These are phyloP conservation scores for Pleurotus eryngii DNA, from an alignment of 768 basidiomycete genomes.

Conservation along the genomic window DNA sequence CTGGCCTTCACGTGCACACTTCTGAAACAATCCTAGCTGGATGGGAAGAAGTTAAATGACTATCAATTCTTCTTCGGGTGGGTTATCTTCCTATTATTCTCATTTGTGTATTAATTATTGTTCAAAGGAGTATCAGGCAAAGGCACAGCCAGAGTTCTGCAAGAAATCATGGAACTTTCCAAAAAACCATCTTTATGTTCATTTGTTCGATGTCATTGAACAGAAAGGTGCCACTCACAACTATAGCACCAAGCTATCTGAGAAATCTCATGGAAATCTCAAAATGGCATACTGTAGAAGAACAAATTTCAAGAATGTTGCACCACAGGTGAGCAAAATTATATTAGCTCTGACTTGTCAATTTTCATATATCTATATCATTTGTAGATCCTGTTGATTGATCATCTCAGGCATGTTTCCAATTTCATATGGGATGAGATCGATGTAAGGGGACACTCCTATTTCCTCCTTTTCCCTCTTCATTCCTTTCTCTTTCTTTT, in stretches of 20 bases:
- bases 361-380: neutral
- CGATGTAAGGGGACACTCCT: too few species aligned
- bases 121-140: constrained; percentile 1
- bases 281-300: constrained; percentile 21
- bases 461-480: too few species aligned
- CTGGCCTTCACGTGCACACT: constrained; percentile 28
- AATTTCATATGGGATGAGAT: too few species aligned
- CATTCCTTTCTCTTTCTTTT: too few species aligned
- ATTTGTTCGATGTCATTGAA: constrained; percentile 29
- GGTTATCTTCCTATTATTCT: constrained; percentile 3
- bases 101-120: neutral
- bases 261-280: constrained; percentile 25
- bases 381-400: too few species aligned
- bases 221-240: constrained; percentile 25
- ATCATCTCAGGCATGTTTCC: too few species aligned
- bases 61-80: constrained; percentile 16
- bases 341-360: neutral
- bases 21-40: constrained; percentile 20
- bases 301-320: constrained; percentile 32
- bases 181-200: constrained; percentile 30
- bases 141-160: constrained; percentile 12
- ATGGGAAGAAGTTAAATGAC: constrained; percentile 11
- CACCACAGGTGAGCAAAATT: constrained; percentile 21
- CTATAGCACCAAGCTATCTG: constrained; percentile 29
- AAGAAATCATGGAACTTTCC: constrained; percentile 26